Base-by-base conservation (phyloP, 768 basidiomycete species). In the Boletus subcaerulescens region DNA sequence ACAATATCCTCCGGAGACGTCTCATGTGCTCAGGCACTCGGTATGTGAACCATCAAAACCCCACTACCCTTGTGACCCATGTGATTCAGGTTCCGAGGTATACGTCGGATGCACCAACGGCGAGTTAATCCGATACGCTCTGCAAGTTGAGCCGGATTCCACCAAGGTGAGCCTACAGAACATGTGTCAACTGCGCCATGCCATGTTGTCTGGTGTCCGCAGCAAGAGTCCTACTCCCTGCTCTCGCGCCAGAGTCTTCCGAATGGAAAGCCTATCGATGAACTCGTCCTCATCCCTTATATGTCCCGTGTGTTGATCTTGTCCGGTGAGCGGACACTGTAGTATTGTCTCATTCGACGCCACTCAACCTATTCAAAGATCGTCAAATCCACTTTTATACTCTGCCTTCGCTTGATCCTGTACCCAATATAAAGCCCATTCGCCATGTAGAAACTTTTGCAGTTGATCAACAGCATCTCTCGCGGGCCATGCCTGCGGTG, bases 81-180 rank as follows among this genome's bases (percentile, higher is more conserved):
- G 18, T 18, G n/a, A 22, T 38, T 17, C 49, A 91, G 91, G 86
- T 32, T 85, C 85, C 40, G 93, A 97, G 64, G 81, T 96, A 24
- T 95, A 93, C 60, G 80, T 92, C 13, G 94, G 93, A 13, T 89
- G 88, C 57, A 83, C 85, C 20, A 91, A 93, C 55, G 93, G 94
- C 20, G 84, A 91, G 60, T 77, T 97, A 9, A 73, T 93, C 35
- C 86, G 93, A 41, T 95, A 88, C 66, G 79, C 86, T 2, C 75
- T 91, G 20, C 86, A 87, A 61, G 78, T 77, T 3, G 83, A 82
- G 60, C 48, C 58, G 1, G 76, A 78, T 57, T 70, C 79, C 22
- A 75, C 71, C 60, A 74, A 77, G 62, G 83, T 82, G 56, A 53
- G 77, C 66, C 47, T 40, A 39, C 29, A 14, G 14, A 22, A 5